Evolutionary conservation across 2,329 filamentous ascomycete species (phyloP), one percentile per base, ranked within the genome.

Genomic region (Alternaria triticina): DNA sequence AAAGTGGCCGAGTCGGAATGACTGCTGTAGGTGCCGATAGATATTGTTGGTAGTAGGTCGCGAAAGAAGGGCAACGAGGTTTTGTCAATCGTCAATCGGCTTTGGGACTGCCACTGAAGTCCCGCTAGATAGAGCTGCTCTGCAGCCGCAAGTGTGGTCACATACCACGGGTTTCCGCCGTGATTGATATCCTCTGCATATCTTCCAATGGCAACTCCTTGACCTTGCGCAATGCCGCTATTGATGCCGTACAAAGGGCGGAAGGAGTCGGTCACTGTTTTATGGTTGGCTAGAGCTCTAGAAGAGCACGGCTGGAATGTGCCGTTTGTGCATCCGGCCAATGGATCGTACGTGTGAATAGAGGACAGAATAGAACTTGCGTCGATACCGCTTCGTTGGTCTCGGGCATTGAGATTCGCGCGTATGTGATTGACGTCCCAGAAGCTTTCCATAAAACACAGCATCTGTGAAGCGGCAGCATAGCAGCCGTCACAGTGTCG

Each of bases 171-270:
- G 4, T 36, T 36, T 0, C 30, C 30, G 6, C 30, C 30, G 30
- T 36, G 30, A 36, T 15, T 1, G 2, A 0, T 0, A 8, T 33
- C 30, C 3, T 33, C 30, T 0, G 30, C 1, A 4, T 33, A 33
- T 7, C 30, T 33, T 15, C 30, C 30, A 8, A 33, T 0, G 3
- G 30, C 30, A 4, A 33, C 13, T 8, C 6, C 30, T 1, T 15
- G 30, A 3, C 13, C 13, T 15, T 33, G 30, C 6, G 13, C 3
- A 15, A 33, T 33, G 13, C 30, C 30, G 0, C 1, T 15, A 3
- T 33, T 36, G 7, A 36, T 36, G 1, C 13, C 13, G 30, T 36
- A 36, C 2, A 36, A 2, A 4, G 7, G 13, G 13, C 30, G 30
- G 7, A 36, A 36, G 1, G 30, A 8, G 13, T 36, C 30, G 13